Base-by-base conservation (phyloP, 257 asterid genomes). In the Rhazya stricta region DNA sequence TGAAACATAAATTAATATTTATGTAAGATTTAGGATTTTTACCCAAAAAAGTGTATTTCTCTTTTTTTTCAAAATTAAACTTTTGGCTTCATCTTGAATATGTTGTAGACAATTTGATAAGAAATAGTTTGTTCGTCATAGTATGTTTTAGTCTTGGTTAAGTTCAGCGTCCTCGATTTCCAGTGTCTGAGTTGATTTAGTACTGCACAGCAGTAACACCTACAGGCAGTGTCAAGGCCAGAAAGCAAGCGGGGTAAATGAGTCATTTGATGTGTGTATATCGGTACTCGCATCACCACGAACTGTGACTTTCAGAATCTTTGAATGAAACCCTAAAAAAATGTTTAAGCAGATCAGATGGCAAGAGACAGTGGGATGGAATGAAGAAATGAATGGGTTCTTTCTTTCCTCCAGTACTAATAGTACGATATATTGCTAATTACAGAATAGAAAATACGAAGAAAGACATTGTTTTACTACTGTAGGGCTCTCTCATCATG, bases 311-410 rank as follows among this genome's bases (percentile, higher is more conserved):
- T 18, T 48, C n/a, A 80, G 85, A 80, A 83, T 80, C 90, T 86
- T 71, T 80, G 80, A 74, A 77, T 39, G 72, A 81, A 88, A 83
- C 84, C 90, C 89, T 80, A 72, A 45, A 79, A 72, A 18, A 16
- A 41, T 19, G 39, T 16, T 27, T 61, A 25, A 15, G 23, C n/a
- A 46, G 65, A 34, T 46, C 41, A 51, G 11, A 42, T n/a, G 71
- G 62, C 39, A 56, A 57, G 13, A 67, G 67, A 41, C 18, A n/a
- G 51, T 66, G 72, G 66, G 27, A 29, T 25, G n/a, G 70, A 29
- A 67, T 50, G 48, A 41, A 19, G 32, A 15, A 61, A 61, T 63
- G 45, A 34, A 56, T 61, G 67, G 62, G 53, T 18, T 74, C 34
- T 45, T 75, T 67, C 27, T 51, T 43, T 36, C 72, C n/a, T 18